A percentile compares a stretch with the other conserved stretches of the same genome.
phyloP scores from a whole-genome alignment of 2,329 filamentous ascomycete species.

The Penicillium sp. region DNA sequence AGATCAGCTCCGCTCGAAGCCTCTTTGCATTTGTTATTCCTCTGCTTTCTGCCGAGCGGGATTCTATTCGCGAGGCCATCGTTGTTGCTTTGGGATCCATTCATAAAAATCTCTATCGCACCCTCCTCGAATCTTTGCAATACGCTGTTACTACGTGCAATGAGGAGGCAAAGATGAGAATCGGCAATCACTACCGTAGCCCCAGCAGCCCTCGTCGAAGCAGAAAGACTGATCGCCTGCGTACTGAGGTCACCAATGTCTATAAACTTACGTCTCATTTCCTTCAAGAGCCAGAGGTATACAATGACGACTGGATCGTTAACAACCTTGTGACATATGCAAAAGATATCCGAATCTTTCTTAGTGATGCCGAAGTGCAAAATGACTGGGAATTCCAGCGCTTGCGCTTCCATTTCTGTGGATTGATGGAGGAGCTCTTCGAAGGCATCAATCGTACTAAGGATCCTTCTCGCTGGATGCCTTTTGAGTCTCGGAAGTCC shows the following conservation, averaged over 20 bases:
- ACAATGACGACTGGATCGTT: constrained; percentile 85
- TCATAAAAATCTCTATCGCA: constrained; percentile 89
- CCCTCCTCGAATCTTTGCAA: constrained; percentile 84
- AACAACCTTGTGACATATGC: constrained; percentile 85
- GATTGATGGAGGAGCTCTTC: constrained; percentile 87
- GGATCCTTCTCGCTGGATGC: constrained; percentile 90
- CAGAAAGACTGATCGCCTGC: constrained; percentile 77
- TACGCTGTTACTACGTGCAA: constrained; percentile 82
- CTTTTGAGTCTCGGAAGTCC: constrained; percentile 92
- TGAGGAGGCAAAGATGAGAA: constrained; percentile 79
- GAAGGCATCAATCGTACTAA: constrained; percentile 83
- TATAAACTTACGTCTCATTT: constrained; percentile 94
- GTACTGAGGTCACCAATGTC: constrained; percentile 93
- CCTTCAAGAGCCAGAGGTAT: constrained; percentile 72
- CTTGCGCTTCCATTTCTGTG: constrained; percentile 88
- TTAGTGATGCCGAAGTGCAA: constrained; percentile 93
- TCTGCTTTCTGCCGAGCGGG: constrained; percentile 74
- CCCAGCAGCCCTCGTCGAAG: constrained; percentile 80
- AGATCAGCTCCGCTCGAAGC: constrained; percentile 81
- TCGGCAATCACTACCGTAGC: constrained; percentile 73
- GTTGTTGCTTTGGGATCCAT: constrained; percentile 91
- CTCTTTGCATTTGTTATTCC: constrained; percentile 92
- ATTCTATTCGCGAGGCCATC: constrained; percentile 82
- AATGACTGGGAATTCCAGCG: constrained; percentile 94
- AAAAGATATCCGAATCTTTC: constrained; percentile 87